phyloP scores from a whole-genome alignment of 2,329 filamentous ascomycete species.

The Achaetomium macrosporum region DNA sequence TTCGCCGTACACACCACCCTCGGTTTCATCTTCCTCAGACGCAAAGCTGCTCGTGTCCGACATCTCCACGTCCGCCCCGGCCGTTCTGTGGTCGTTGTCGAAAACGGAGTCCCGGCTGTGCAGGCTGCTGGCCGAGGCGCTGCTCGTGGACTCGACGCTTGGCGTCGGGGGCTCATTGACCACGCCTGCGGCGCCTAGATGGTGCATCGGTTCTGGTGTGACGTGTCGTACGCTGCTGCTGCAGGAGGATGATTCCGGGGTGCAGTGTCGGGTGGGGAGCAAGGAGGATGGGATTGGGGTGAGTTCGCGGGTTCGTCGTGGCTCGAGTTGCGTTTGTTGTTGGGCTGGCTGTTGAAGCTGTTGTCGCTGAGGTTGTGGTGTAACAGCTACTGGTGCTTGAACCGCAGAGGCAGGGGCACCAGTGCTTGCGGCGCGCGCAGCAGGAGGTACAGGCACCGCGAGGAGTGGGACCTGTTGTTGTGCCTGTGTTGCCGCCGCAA shows the following conservation, averaged over 20 bases:
- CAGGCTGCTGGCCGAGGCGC: slow-evolving; percentile 8
- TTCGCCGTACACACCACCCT: background rate
- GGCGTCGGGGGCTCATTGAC: slow-evolving; percentile 35
- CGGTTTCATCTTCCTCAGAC: slow-evolving; percentile 24
- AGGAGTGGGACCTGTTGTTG: slow-evolving; percentile 1
- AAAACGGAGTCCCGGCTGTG: slow-evolving; percentile 21
- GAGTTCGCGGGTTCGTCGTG: slow-evolving; percentile 6
- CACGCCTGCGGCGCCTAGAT: background rate
- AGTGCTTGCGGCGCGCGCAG: background rate
- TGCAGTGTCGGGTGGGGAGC: slow-evolving; percentile 7
- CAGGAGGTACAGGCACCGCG: slow-evolving; percentile 6
- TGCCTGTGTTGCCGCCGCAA: background rate
- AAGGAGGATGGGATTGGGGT: slow-evolving; percentile 12
- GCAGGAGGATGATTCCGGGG: slow-evolving; percentile 7
- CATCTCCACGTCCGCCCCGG: slow-evolving; percentile 41
- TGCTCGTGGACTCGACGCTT: slow-evolving; percentile 35
- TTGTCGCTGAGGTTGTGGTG: slow-evolving; percentile 1
- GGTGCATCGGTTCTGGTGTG: slow-evolving; percentile 1
- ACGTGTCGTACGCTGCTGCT: slow-evolving; percentile 1
- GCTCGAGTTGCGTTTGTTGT: background rate
- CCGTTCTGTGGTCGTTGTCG: slow-evolving; percentile 9
- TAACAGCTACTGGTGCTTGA: background rate
- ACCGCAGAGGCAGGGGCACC: background rate
- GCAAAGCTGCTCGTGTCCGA: slow-evolving; percentile 40
- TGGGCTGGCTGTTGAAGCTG: background rate